Percentiles rank a stretch among this genome's conserved stretches.
Conservation (phyloP, 169 alveolate genomes). For the Cryptosporidium felis region DNA sequence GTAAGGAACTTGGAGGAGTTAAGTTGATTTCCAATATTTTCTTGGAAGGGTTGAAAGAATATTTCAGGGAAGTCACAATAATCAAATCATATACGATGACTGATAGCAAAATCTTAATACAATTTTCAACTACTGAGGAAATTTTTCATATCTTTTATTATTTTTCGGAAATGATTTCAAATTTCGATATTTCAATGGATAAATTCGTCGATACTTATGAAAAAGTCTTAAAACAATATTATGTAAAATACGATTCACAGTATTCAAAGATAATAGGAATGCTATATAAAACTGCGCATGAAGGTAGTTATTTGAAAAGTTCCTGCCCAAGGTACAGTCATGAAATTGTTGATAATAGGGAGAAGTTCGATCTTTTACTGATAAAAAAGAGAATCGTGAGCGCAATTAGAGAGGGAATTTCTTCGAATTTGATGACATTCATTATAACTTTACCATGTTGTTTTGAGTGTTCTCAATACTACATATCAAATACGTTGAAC, state of each 20-base stretch:
- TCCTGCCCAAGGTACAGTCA: background rate
- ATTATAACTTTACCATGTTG: conserved; percentile 7
- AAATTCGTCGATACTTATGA: background rate
- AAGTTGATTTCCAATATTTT: conserved; percentile 28
- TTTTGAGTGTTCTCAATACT: background rate
- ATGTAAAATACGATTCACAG: background rate
- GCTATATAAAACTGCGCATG: conserved; percentile 33
- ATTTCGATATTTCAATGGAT: conserved; percentile 44
- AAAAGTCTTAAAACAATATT: background rate
- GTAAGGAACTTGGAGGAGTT: conserved; percentile 31
- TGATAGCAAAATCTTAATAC: background rate
- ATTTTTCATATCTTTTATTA: background rate
- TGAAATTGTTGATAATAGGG: background rate
- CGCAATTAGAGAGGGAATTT: conserved; percentile 4
- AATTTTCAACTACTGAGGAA: conserved; percentile 12
- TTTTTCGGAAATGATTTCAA: conserved; percentile 1
- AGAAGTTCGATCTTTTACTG: background rate
- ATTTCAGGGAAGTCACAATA: conserved; percentile 4
- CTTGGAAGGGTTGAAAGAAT: conserved; percentile 6
- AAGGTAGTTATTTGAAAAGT: conserved; percentile 12
- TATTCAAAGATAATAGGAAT: background rate
- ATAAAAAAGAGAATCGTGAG: conserved; percentile 6
- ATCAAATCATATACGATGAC: background rate
- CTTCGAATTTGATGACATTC: conserved; percentile 31
- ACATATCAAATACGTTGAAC: background rate